Evolutionary conservation across 2,329 filamentous ascomycete genomes (phyloP).

Genomic region (Thielaviopsis ethacetica): DNA sequence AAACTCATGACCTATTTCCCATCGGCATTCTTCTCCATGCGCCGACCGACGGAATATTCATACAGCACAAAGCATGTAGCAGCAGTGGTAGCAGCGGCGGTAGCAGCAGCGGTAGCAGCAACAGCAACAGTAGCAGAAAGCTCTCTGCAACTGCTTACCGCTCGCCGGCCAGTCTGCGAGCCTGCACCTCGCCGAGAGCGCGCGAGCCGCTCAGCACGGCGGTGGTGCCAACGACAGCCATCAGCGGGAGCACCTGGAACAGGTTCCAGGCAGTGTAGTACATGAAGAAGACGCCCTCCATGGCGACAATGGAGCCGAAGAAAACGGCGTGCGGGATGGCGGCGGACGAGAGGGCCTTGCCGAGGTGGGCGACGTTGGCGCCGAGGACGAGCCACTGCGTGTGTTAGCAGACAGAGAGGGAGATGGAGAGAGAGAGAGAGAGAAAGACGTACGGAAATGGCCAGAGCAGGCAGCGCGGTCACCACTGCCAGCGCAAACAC

Average conservation of each 20-base stretch:
- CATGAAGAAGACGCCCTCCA: constrained; percentile 85
- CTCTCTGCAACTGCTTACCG: constrained; percentile 21
- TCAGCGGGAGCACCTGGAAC: constrained; percentile 71
- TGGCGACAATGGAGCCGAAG: constrained; percentile 68
- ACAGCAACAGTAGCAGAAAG: too few species aligned
- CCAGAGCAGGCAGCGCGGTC: constrained; percentile 56
- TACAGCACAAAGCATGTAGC: too few species aligned
- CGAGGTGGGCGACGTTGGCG: constrained; percentile 64
- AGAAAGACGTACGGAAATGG: constrained; percentile 43
- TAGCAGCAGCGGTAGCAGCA: too few species aligned
- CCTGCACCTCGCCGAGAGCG: constrained; percentile 85
- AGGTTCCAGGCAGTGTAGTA: constrained; percentile 90
- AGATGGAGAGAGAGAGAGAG: background rate
- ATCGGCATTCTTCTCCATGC: too few species aligned
- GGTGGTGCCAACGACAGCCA: constrained; percentile 48
- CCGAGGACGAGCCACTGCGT: constrained; percentile 63
- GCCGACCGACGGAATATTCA: too few species aligned
- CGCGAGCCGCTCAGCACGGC: constrained; percentile 77
- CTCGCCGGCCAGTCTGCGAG: constrained; percentile 63
- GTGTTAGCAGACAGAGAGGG: background rate
- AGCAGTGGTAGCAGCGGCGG: too few species aligned
- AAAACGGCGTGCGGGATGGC: constrained; percentile 73
- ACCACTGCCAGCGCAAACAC: constrained; percentile 59
- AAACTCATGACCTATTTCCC: too few species aligned
- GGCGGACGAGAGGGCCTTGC: constrained; percentile 56